These are phyloP conservation scores for Lactifluus volemus DNA, from an alignment of 768 basidiomycete species.

Conservation along the genomic window DNA sequence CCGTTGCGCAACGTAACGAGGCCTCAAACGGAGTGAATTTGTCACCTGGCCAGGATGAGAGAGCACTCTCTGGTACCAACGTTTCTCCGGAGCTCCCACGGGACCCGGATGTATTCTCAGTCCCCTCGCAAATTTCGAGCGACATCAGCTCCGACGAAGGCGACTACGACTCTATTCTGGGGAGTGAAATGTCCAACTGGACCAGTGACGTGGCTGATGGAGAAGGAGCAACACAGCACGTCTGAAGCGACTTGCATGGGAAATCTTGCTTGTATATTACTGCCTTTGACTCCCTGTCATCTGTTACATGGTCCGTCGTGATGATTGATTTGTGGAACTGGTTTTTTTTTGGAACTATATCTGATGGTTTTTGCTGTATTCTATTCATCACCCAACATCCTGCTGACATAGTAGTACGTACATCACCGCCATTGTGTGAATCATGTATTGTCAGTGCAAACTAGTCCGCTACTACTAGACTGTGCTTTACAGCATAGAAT, in stretches of 20 bases:
- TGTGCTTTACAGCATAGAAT: neutral
- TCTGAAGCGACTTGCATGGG: neutral
- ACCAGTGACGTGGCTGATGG: conserved; percentile 5
- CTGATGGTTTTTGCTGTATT: neutral
- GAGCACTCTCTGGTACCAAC: neutral
- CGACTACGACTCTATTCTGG: conserved; percentile 11
- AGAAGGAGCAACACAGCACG: neutral
- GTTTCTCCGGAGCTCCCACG: neutral
- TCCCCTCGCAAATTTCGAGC: conserved; percentile 12
- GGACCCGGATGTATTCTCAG: conserved; percentile 15
- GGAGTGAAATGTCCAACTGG: conserved; percentile 15
- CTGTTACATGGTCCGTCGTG: neutral
- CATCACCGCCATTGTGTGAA: neutral
- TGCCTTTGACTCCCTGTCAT: neutral
- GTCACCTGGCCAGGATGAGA: neutral
- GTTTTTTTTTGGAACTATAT: neutral
- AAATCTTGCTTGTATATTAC: neutral
- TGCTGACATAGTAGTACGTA: neutral
- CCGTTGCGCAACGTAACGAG: neutral
- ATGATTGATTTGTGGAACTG: neutral
- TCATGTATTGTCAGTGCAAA: neutral
- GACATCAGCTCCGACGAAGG: conserved; percentile 14
- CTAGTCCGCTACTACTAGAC: neutral
- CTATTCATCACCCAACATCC: neutral
- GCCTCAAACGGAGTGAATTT: neutral